Evolutionary conservation across 192 early-diverging fungal species (phyloP).

Genomic region (Entomortierella parvispora): DNA sequence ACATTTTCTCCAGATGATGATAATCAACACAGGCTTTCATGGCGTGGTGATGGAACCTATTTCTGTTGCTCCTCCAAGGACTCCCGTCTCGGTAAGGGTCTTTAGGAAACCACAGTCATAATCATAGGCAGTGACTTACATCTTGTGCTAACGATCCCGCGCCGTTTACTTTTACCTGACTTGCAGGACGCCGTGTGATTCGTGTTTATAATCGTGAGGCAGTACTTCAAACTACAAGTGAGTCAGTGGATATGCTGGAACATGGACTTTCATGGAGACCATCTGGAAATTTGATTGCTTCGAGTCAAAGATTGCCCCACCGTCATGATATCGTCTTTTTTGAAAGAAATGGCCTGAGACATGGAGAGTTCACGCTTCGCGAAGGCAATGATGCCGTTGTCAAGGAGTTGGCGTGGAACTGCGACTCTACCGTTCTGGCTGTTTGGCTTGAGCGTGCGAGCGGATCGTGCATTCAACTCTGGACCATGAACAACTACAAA

Average conservation of each 20-base stretch:
- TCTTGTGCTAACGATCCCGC: background rate
- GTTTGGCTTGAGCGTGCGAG: constrained; percentile 62
- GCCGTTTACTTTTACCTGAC: constrained; percentile 1
- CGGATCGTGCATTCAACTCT: constrained; percentile 79
- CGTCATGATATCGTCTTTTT: constrained; percentile 93
- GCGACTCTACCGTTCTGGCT: constrained; percentile 89
- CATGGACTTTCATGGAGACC: constrained; percentile 86
- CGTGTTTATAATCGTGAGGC: constrained; percentile 90
- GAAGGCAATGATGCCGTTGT: constrained; percentile 61
- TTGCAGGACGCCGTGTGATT: constrained; percentile 66
- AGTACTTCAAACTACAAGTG: constrained; percentile 82
- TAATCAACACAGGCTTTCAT: constrained; percentile 75
- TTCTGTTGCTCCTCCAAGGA: constrained; percentile 83
- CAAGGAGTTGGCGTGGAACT: constrained; percentile 82
- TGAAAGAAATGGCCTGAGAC: constrained; percentile 93
- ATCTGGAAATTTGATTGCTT: constrained; percentile 84
- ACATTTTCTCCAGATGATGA: constrained; percentile 75
- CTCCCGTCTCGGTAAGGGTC: constrained; percentile 53
- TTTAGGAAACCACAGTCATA: too few relatives aligned
- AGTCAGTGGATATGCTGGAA: constrained; percentile 81
- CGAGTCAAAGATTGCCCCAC: constrained; percentile 79
- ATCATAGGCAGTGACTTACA: too few relatives aligned
- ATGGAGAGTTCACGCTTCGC: constrained; percentile 90
- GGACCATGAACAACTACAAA: constrained; percentile 94
- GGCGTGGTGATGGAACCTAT: constrained; percentile 90